Evolutionary conservation across 2,329 filamentous ascomycete species (phyloP), one percentile per base, ranked within the genome.

Genomic region (Epicoccum sorghinum): DNA sequence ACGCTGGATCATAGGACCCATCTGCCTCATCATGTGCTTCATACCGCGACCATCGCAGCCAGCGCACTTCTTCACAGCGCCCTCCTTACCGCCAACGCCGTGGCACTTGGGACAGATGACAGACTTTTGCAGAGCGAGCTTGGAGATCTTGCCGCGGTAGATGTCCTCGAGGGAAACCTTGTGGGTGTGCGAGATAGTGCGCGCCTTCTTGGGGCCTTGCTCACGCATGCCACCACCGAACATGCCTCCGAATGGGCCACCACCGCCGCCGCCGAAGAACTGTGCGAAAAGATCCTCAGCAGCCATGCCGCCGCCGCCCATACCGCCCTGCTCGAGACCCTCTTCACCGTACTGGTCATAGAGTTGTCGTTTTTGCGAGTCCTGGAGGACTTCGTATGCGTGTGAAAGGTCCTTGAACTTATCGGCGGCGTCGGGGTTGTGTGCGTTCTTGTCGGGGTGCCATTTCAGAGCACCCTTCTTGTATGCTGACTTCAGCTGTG

Each of bases 11-110:
- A 99, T 99, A 56, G 95, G 95, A 46, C 95, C 95, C 93, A 99
- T 98, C 80, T 99, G 95, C 75, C 96, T 90, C 95, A 99, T 97
- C 93, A 99, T 98, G 36, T 91, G 97, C 89, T 98, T 98, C 90
- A 97, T 96, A 78, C 95, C 95, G 61, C 89, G 86, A 64, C 95
- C 95, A 70, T 96, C 91, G 77, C 95, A 99, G 71, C 91, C 90
- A 36, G 86, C 74, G 79, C 95, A 99, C 70, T 89, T 90, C 81
- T 93, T 93, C 62, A 98, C 93, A n/a, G 95, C 91, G 61, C 95
- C 95, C 63, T 98, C 93, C 82, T 99, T 99, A 64, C 95, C 95
- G 71, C 95, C 95, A 56, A 92, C 87, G 60, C 95, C 95, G 55
- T 95, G 89, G 77, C 95, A 99, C 80, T 93, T 93, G 63, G 91